phyloP scores from a whole-genome alignment of 192 early-diverging fungal species.

The Coemansia sp. region DNA sequence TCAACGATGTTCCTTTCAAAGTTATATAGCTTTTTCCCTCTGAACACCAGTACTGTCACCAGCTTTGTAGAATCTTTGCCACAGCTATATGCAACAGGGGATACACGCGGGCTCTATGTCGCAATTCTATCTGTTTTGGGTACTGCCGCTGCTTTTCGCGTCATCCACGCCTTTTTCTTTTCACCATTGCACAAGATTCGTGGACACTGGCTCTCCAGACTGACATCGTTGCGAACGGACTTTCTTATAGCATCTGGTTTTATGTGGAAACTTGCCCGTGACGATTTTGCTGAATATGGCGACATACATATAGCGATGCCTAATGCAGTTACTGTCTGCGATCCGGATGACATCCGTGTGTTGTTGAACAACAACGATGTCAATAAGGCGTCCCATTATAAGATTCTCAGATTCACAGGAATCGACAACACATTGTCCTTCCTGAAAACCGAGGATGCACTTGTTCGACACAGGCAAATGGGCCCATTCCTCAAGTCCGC shows the following conservation, averaged over 20 bases:
- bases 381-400: constrained; percentile 20
- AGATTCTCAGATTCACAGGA: constrained; percentile 23
- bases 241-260: not conserved
- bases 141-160: not conserved
- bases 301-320: constrained; percentile 22
- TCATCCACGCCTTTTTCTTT: not conserved
- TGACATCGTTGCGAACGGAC: not conserved
- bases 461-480: constrained; percentile 26
- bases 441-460: constrained; percentile 19
- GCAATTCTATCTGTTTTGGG: not conserved
- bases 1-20: not conserved
- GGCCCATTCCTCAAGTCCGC: constrained; percentile 25
- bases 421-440: constrained; percentile 28
- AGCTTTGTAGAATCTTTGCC: not conserved
- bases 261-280: not conserved
- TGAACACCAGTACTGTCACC: not conserved
- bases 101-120: not conserved
- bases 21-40: not conserved
- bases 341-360: constrained; percentile 27
- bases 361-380: constrained; percentile 19
- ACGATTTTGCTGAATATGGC: constrained; percentile 16
- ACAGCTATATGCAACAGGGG: not conserved
- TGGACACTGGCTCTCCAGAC: not conserved
- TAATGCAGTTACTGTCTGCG: constrained; percentile 21
- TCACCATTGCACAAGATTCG: not conserved